These are phyloP conservation scores for Leptodermis oblonga DNA, from an alignment of 257 asterid species.

Conservation along the genomic window DNA sequence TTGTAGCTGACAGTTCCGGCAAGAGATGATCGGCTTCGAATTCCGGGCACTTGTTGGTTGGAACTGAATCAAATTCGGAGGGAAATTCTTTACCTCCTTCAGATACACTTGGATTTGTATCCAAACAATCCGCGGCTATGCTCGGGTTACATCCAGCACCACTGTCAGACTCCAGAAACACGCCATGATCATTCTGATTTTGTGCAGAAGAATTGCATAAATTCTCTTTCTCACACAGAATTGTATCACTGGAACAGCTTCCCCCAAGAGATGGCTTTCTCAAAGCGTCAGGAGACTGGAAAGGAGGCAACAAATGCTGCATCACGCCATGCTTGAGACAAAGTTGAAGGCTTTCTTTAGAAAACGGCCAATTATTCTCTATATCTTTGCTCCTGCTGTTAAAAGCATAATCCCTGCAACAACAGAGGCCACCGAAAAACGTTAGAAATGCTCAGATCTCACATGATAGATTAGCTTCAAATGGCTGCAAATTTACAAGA, in stretches of 20 bases:
- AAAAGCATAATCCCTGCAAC: conserved; percentile 79
- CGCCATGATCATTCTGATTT: conserved; percentile 21
- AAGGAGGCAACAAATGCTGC: conserved; percentile 78
- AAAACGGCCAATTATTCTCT: conserved; percentile 85
- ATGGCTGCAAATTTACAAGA: background rate
- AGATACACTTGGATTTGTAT: conserved; percentile 32
- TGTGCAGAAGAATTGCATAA: conserved; percentile 20
- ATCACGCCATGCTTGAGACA: conserved; percentile 71
- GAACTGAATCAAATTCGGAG: conserved; percentile 42
- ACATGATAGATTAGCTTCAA: background rate
- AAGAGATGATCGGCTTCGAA: conserved; percentile 26
- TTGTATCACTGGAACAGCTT: conserved; percentile 18
- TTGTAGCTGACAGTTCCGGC: conserved; percentile 12
- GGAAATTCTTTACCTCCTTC: conserved; percentile 40
- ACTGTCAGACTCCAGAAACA: conserved; percentile 19
- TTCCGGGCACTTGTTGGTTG: conserved; percentile 27
- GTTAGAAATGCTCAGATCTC: conserved; percentile 1
- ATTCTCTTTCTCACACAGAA: conserved; percentile 18
- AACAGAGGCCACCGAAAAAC: conserved; percentile 13
- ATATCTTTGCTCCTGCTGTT: conserved; percentile 57
- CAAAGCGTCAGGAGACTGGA: conserved; percentile 49
- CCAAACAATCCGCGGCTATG: conserved; percentile 24
- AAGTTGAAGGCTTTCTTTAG: conserved; percentile 66
- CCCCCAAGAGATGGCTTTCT: conserved; percentile 31
- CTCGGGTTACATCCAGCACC: conserved; percentile 19